Evolutionary conservation across 805 yeast genomes (phyloP), one percentile per base, ranked within the genome.

Genomic region (Candida oleophila): DNA sequence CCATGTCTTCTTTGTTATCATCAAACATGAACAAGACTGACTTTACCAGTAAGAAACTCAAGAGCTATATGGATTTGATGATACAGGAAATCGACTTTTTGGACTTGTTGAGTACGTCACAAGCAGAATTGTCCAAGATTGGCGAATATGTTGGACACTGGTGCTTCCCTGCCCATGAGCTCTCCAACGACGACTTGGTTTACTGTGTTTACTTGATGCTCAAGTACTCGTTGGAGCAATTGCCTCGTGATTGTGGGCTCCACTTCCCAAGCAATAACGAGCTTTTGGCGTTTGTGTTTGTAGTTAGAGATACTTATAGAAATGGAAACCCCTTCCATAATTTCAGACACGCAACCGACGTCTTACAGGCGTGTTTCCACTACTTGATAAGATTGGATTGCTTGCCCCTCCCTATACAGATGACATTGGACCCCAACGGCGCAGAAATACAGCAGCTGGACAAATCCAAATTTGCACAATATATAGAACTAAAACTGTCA

Each of bases 311-410:
- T 54, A 80, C 89, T 39, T 94, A 94, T 65, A 83, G 86, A 57
- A 80, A 82, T 55, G 88, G 89, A 9, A 91, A 91, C 62, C 89
- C 92, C 15, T 94, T 92, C 72, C 99, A 94, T 70, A 91, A 92
- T 66, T 94, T 91, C 61, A 79, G 96, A 55, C 99, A 94, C 66
- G 97, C 96, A 0, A 87, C 89, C 15, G 99, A 94, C 67, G 99
- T 94, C 7, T 69, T 91, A 59, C 99, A 94, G 67, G 96, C 96
- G 2, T 82, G 92, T 28, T 84, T 86, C 69, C 84, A 76, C 61
- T 81, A 84, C 48, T 69, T 85, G 41, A 59, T 76, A 12, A 66
- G 73, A 39, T 65, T 76, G 49, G 56, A 59, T 15, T 70, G 73
- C 49, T 58, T 71, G 45, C 76, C 75, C 3, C 46, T 49, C 19